A percentile compares a stretch with the other conserved stretches of the same genome.
phyloP scores from a whole-genome alignment of 2,329 filamentous ascomycete species.

The Colletotrichum sp. region DNA sequence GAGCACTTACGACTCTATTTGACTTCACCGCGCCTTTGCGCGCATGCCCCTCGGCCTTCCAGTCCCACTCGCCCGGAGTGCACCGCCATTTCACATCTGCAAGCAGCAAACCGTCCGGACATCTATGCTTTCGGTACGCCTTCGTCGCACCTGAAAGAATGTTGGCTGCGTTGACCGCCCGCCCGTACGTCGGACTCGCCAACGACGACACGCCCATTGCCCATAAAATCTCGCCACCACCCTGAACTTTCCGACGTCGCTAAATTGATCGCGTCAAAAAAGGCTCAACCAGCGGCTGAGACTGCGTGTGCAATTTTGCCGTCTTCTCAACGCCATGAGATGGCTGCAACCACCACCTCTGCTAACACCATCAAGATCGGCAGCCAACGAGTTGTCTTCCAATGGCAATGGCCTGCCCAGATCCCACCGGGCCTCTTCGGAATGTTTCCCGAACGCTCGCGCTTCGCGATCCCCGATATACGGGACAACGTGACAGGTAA shows the following conservation, averaged over 20 bases:
- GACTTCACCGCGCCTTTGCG: neutral
- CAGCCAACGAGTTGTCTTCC: neutral
- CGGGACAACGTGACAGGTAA: neutral
- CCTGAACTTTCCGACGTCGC: conserved; percentile 15
- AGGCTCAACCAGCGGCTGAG: neutral
- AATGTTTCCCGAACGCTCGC: conserved; percentile 4
- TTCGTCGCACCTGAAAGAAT: neutral
- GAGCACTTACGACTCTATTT: neutral
- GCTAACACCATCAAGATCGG: neutral
- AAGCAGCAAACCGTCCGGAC: neutral
- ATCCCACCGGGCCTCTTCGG: conserved; percentile 6
- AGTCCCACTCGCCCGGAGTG: neutral
- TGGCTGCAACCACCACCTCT: neutral
- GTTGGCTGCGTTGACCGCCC: neutral
- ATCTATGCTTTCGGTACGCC: neutral
- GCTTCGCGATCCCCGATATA: neutral
- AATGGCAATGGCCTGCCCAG: neutral
- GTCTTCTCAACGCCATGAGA: neutral
- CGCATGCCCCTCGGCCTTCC: neutral
- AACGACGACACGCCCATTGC: neutral
- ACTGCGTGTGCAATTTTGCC: neutral
- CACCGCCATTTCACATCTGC: neutral
- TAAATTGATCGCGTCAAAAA: conserved; percentile 3
- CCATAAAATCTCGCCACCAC: conserved; percentile 7
- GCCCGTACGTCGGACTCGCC: neutral